Evolutionary conservation across 441 rosid genomes (phyloP), one percentile per base, ranked within the genome.

Genomic region (Omphalea diandra): DNA sequence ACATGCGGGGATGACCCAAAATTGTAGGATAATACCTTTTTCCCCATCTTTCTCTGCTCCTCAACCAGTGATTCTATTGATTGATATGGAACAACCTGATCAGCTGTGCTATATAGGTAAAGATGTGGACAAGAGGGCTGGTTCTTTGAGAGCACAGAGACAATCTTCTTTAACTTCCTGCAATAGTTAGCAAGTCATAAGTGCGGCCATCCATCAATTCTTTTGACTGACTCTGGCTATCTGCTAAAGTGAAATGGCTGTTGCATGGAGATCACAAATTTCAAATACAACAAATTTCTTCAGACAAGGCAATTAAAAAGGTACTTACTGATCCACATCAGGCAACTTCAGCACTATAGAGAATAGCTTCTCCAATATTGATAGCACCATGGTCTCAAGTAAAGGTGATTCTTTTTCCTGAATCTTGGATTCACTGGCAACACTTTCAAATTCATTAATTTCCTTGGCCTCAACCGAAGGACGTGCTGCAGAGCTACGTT

Each of bases 101-200:
- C 97, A 0, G 73, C 86, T 1, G 90, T 79, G 88, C 98, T 91
- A 73, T 91, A 91, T 56, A 94, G 86, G 77, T 85, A 94, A 32
- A 91, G 97, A 63, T 88, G 97, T 32, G 96, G 96, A 69, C 96
- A 90, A 22, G 77, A 55, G 55, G 97, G 95, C 63, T 75, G 89
- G 40, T 83, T 72, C 71, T 84, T 80, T 33, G 78, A 53, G 57
- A 91, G 83, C 38, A 65, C 70, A 2, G 80, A 46, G 12, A 83
- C 70, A 3, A 82, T 32, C 65, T 76, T 86, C 31, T 22, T 81
- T 68, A 91, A 64, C 82, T 86, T 87, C 95, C 98, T 94, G 84
- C 79, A 76, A 65, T 22, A 7, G 59, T 56, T 35, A 14, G 31
- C 18, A 65, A 44, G 44, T 29, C 31, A 50, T 53, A 47, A 27